A percentile compares a stretch with the other conserved stretches of the same genome.
Evolutionary conservation across 2,329 filamentous ascomycete species (phyloP).

Genomic region (Arthrobotrys conoides): DNA sequence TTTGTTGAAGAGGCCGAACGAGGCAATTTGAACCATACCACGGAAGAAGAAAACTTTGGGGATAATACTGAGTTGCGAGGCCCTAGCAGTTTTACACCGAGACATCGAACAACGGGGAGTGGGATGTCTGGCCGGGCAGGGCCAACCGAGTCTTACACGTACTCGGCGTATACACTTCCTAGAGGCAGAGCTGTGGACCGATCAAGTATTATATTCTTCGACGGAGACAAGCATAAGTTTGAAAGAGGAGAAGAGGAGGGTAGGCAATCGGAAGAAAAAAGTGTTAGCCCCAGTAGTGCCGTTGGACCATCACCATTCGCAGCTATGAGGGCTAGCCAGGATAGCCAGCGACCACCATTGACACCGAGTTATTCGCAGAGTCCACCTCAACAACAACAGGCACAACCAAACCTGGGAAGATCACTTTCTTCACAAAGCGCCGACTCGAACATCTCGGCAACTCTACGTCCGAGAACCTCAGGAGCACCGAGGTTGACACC

Average conservation of each 20-base stretch:
- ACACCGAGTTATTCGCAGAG: conserved; percentile 15
- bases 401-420: conserved; percentile 33
- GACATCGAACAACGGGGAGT: conserved; percentile 48
- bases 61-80: conserved; percentile 52
- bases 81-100: conserved; percentile 42
- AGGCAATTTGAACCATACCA: background rate
- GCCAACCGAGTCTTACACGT: conserved; percentile 51
- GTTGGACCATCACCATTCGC: conserved; percentile 42
- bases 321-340: conserved; percentile 51
- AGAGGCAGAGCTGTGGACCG: conserved; percentile 48
- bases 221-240: conserved; percentile 51
- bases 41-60: conserved; percentile 46
- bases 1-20: conserved; percentile 49
- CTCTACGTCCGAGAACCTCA: conserved; percentile 37
- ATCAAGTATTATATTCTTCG: conserved; percentile 55
- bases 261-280: conserved; percentile 32
- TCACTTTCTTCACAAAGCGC: conserved; percentile 36
- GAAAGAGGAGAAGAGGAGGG: background rate
- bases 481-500: conserved; percentile 65
- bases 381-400: conserved; percentile 1
- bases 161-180: conserved; percentile 48
- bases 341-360: conserved; percentile 44
- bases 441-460: conserved; percentile 38
- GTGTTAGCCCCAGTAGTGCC: conserved; percentile 29
- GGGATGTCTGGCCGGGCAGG: conserved; percentile 51